Conservation (phyloP, 371 early-diverging fungal genomes). For the Actinomucor elegans region DNA sequence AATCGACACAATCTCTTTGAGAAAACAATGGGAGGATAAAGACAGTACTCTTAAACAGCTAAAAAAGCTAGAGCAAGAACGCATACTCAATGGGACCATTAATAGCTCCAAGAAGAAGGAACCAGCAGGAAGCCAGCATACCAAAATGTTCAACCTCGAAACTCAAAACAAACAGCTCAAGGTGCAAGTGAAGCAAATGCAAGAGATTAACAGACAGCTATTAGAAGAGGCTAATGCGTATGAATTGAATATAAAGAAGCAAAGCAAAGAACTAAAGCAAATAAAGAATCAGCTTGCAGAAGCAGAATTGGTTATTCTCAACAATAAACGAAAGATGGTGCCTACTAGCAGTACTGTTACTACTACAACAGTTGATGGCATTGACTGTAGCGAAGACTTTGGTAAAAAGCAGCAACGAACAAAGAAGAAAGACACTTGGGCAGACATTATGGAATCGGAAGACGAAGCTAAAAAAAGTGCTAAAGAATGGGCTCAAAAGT, state of each 20-base stretch:
- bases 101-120: neutral
- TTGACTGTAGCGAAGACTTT: conserved; percentile 25
- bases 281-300: conserved; percentile 1
- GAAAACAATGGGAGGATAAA: neutral
- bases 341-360: conserved; percentile 2
- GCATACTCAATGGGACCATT: no score
- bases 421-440: conserved; percentile 13
- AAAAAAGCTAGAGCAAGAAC: neutral
- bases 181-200: conserved; percentile 10
- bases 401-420: neutral
- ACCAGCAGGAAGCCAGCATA: neutral
- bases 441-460: conserved; percentile 28
- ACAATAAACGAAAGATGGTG: neutral
- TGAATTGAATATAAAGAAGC: conserved; percentile 6
- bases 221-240: neutral
- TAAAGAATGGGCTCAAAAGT: conserved; percentile 18
- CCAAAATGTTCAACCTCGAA: conserved; percentile 11
- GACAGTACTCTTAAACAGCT: neutral
- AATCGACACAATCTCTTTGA: neutral
- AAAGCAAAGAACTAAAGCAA: conserved; percentile 2
- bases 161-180: conserved; percentile 21
- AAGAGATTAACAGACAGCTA: conserved; percentile 21
- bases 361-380: conserved; percentile 3
- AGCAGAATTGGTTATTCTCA: neutral
- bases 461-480: conserved; percentile 22